A percentile compares a stretch with the other conserved stretches of the same genome.
phyloP scores from a whole-genome alignment of 1,284 basidiomycete species.

The Boletus sp. region DNA sequence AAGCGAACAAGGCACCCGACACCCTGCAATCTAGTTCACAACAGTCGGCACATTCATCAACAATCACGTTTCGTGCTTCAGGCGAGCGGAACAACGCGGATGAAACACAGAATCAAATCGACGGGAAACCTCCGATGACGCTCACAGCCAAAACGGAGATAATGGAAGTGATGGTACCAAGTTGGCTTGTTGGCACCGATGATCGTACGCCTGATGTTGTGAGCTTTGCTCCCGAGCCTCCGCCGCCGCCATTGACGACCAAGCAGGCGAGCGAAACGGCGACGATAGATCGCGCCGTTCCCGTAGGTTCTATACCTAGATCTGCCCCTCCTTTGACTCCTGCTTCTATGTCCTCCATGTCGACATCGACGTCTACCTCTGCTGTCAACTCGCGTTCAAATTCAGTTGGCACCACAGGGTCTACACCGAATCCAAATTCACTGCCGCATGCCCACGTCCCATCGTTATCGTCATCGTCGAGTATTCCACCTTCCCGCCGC shows the following conservation, averaged over 20 bases:
- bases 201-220: conserved; percentile 24
- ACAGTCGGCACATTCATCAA: conserved; percentile 1
- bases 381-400: conserved; percentile 28
- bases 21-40: background rate
- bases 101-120: conserved; percentile 10
- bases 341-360: conserved; percentile 14
- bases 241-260: conserved; percentile 32
- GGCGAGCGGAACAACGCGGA: conserved; percentile 6
- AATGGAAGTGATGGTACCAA: conserved; percentile 25
- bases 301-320: background rate
- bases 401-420: conserved; percentile 21
- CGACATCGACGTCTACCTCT: conserved; percentile 28
- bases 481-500: conserved; percentile 21
- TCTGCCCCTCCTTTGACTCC: background rate
- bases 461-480: conserved; percentile 12
- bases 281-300: conserved; percentile 5
- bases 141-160: conserved; percentile 35
- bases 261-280: conserved; percentile 19
- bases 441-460: background rate
- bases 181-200: conserved; percentile 18
- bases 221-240: conserved; percentile 32
- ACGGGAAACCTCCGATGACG: conserved; percentile 12
- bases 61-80: conserved; percentile 2
- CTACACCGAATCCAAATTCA: conserved; percentile 5
- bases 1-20: background rate